These are phyloP conservation scores for Yamadazyma dushanensis DNA, from an alignment of 1,139 yeast genomes.

Conservation along the genomic window DNA sequence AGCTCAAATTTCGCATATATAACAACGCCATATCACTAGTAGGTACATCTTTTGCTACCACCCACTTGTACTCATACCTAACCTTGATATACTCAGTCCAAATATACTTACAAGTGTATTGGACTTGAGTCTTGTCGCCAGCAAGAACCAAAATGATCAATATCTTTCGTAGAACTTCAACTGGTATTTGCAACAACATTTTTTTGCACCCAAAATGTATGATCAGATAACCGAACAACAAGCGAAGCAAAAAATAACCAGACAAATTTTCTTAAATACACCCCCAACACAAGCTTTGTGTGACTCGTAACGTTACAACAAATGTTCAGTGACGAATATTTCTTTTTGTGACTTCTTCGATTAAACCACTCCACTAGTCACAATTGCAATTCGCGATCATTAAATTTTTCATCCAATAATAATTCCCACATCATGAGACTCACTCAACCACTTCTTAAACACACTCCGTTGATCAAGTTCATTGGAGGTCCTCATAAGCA, in stretches of 20 bases:
- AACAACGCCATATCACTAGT: neutral
- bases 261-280: neutral
- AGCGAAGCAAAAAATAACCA: neutral
- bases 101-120: constrained; percentile 3
- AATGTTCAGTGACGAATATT: no score
- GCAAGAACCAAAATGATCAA: neutral
- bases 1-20: neutral
- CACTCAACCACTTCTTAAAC: constrained; percentile 33
- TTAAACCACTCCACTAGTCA: no score
- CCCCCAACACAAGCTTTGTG: no score
- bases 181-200: constrained; percentile 5
- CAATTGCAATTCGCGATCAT: constrained; percentile 9
- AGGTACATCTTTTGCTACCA: neutral
- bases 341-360: no score
- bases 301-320: no score
- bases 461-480: constrained; percentile 61
- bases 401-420: constrained; percentile 6
- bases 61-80: neutral
- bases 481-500: constrained; percentile 61
- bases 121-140: neutral
- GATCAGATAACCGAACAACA: no score
- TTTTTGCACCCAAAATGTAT: constrained; percentile 7
- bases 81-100: neutral
- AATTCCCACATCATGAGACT: constrained; percentile 26
- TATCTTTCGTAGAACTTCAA: constrained; percentile 2